These are phyloP conservation scores for Erythrophleum fordii DNA, from an alignment of 306 rosid species.

Conservation along the genomic window DNA sequence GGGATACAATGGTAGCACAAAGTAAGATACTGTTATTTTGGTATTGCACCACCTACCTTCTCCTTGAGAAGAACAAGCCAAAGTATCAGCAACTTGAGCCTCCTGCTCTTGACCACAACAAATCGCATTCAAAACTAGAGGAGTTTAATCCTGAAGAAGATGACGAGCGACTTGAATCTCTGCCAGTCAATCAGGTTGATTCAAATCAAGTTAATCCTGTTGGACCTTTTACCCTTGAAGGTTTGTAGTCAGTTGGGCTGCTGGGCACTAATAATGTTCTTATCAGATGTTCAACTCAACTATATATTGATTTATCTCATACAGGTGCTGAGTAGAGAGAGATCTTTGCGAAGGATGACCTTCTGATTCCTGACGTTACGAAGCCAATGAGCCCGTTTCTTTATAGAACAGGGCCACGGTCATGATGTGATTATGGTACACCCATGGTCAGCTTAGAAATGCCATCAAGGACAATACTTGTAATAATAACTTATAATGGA, in stretches of 20 bases:
- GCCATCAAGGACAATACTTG: not conserved
- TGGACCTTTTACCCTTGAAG: slow-evolving; percentile 83
- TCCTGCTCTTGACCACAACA: slow-evolving; percentile 46
- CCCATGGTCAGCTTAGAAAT: not conserved
- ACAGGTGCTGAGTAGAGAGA: slow-evolving; percentile 90
- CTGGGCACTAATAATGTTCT: slow-evolving; percentile 64
- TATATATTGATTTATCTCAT: slow-evolving; percentile 69
- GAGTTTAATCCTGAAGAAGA: slow-evolving; percentile 44
- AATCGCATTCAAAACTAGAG: slow-evolving; percentile 45
- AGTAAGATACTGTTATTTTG: slow-evolving; percentile 82
- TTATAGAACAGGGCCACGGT: not conserved
- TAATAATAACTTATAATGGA: not conserved
- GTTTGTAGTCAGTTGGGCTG: slow-evolving; percentile 82
- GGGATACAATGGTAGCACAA: slow-evolving; percentile 82
- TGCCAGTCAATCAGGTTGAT: slow-evolving; percentile 47
- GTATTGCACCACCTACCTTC: slow-evolving; percentile 87
- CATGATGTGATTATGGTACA: not conserved
- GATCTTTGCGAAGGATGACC: slow-evolving; percentile 63
- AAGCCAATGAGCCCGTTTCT: slow-evolving; percentile 26
- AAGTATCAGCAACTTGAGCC: slow-evolving; percentile 80
- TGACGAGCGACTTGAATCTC: slow-evolving; percentile 50
- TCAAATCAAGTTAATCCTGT: slow-evolving; percentile 57
- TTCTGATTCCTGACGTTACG: slow-evolving; percentile 35
- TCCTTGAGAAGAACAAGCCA: slow-evolving; percentile 87
- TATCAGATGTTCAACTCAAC: slow-evolving; percentile 53